These are phyloP conservation scores for Lentinula aciculospora DNA, from an alignment of 768 basidiomycete species.

Conservation along the genomic window DNA sequence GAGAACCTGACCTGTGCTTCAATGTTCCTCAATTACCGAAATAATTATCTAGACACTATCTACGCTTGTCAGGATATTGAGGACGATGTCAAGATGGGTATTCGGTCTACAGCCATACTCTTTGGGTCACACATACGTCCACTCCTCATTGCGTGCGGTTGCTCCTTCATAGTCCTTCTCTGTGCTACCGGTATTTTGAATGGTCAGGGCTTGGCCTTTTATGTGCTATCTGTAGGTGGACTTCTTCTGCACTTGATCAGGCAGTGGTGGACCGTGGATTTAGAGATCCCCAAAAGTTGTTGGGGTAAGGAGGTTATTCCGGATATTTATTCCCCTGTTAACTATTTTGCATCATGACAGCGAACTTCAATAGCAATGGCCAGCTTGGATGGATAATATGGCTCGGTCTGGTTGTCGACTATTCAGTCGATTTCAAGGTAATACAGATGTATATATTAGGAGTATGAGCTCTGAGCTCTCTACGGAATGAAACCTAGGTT, in stretches of 20 bases:
- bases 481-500: too few species aligned
- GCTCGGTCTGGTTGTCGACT: conserved; percentile 11
- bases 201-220: conserved; percentile 33
- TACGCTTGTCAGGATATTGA: conserved; percentile 77
- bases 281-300: conserved; percentile 18
- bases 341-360: background rate
- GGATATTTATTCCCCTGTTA: background rate
- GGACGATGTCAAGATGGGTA: conserved; percentile 69
- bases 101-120: conserved; percentile 71
- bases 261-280: conserved; percentile 19
- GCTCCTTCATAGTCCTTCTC: conserved; percentile 47
- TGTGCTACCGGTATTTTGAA: conserved; percentile 49
- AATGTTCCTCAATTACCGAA: background rate
- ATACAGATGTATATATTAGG: background rate
- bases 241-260: conserved; percentile 18
- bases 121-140: conserved; percentile 58
- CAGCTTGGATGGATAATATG: conserved; percentile 14
- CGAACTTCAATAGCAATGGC: conserved; percentile 13
- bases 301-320: conserved; percentile 11
- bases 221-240: conserved; percentile 19
- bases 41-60: conserved; percentile 43
- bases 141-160: conserved; percentile 47
- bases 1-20: too few species aligned
- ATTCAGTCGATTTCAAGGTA: background rate
- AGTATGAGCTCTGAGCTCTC: background rate